Conservation (phyloP, 208 protist genomes). For the Trypanosomatidae sp. region DNA sequence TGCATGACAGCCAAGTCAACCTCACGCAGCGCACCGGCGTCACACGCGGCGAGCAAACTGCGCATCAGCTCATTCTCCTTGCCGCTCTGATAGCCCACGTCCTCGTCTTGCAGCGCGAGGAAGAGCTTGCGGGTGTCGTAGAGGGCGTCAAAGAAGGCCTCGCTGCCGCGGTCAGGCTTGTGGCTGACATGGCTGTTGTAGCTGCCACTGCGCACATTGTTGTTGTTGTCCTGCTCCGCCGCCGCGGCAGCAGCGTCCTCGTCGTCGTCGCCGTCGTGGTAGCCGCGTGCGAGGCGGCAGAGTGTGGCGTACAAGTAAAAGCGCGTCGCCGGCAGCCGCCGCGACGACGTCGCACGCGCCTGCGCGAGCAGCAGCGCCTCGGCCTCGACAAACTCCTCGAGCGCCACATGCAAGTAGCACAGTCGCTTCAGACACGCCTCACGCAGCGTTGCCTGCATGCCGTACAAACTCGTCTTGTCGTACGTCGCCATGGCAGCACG, state of each 20-base stretch:
- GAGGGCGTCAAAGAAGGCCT: slow-evolving; percentile 41
- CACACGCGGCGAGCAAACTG: slow-evolving; percentile 27
- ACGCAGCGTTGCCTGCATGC: background rate
- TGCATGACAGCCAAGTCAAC: slow-evolving; percentile 45
- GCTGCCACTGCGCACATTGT: no score
- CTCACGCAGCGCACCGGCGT: slow-evolving; percentile 34
- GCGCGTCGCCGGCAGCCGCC: slow-evolving; percentile 16
- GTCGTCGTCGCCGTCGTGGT: slow-evolving; percentile 6
- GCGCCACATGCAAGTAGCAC: slow-evolving; percentile 18
- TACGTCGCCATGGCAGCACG: slow-evolving; percentile 33
- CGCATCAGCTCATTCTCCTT: slow-evolving; percentile 57
- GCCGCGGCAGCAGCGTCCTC: no score
- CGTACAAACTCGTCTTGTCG: slow-evolving; percentile 5
- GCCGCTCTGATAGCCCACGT: slow-evolving; percentile 45
- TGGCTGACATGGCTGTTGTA: background rate
- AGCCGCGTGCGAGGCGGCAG: slow-evolving; percentile 35
- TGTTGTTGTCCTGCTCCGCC: no score
- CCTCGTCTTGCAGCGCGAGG: slow-evolving; percentile 42
- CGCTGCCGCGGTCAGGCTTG: slow-evolving; percentile 4
- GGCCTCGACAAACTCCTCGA: slow-evolving; percentile 29
- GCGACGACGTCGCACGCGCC: slow-evolving; percentile 4
- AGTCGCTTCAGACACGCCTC: slow-evolving; percentile 21
- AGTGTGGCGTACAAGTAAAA: slow-evolving; percentile 45
- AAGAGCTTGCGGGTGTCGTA: slow-evolving; percentile 53
- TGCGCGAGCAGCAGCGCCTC: slow-evolving; percentile 31